Evolutionary conservation across 257 asterid species (phyloP).

Genomic region (Cynanchum wilfordii): DNA sequence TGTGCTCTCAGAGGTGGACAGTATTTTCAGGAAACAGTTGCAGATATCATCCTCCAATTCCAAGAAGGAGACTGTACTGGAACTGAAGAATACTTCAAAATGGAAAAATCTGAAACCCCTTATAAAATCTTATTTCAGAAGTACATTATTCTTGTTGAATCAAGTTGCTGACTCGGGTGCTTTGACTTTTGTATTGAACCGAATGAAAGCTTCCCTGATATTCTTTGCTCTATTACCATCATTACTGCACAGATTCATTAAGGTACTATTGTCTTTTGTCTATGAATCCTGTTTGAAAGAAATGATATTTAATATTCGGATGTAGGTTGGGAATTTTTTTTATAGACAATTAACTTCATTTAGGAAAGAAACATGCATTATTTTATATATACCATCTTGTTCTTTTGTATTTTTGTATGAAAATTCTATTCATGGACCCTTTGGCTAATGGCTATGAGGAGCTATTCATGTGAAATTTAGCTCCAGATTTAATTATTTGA

Average conservation of each 20-base stretch:
- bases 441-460: background rate
- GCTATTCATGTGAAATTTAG: background rate
- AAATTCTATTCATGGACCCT: background rate
- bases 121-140: constrained; percentile 71
- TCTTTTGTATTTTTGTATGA: background rate
- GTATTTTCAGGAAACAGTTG: constrained; percentile 52
- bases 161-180: constrained; percentile 75
- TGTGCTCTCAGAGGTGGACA: constrained; percentile 66
- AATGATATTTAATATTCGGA: background rate
- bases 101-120: constrained; percentile 63
- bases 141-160: constrained; percentile 69
- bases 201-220: constrained; percentile 58
- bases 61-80: constrained; percentile 45
- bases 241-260: constrained; percentile 52
- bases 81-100: constrained; percentile 52
- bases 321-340: background rate
- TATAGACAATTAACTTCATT: background rate
- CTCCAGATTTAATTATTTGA: constrained; percentile 1
- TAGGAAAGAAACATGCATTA: background rate
- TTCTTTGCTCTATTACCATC: constrained; percentile 74
- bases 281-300: background rate
- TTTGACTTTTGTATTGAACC: constrained; percentile 61
- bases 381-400: background rate
- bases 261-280: constrained; percentile 40
- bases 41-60: constrained; percentile 46